Evolutionary conservation across 2,329 filamentous ascomycete genomes (phyloP).

Genomic region (Fusarium floridanum): DNA sequence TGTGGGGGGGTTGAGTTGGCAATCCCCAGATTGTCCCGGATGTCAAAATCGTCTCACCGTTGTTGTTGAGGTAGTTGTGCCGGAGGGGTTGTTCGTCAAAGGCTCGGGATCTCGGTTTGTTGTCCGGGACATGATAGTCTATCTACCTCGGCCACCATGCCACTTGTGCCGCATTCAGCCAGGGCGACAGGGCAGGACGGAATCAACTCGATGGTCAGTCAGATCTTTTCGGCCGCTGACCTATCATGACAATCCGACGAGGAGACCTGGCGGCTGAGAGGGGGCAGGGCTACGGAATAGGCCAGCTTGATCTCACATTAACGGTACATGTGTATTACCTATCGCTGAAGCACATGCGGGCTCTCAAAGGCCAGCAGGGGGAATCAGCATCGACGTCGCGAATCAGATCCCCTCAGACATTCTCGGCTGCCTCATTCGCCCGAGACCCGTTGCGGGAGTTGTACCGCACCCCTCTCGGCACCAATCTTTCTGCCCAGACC

Average conservation of each 20-base stretch:
- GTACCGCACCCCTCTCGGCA: constrained; percentile 1
- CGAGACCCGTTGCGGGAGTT: neutral
- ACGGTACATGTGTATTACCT: constrained; percentile 8
- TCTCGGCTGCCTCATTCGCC: constrained; percentile 1
- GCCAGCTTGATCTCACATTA: constrained; percentile 11
- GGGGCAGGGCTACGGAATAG: neutral
- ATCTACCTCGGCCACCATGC: constrained; percentile 27
- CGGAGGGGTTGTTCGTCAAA: constrained; percentile 6
- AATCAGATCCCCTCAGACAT: neutral
- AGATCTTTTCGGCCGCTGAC: constrained; percentile 15
- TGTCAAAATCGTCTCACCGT: constrained; percentile 9
- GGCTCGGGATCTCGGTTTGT: constrained; percentile 28
- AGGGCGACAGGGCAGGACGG: neutral
- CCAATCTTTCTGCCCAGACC: constrained; percentile 5
- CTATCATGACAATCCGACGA: constrained; percentile 7
- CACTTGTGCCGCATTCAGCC: constrained; percentile 1
- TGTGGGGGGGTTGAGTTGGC: constrained; percentile 37
- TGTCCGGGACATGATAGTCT: constrained; percentile 11
- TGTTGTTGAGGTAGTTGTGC: constrained; percentile 3
- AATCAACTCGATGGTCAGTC: neutral
- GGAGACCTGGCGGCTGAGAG: neutral
- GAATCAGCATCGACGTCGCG: neutral
- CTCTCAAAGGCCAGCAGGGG: constrained; percentile 5
- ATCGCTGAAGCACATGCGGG: neutral
- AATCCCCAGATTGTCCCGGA: constrained; percentile 10